These are phyloP conservation scores for Articulospora tetracladia DNA, from an alignment of 495 filamentous ascomycete genomes.

Conservation along the genomic window DNA sequence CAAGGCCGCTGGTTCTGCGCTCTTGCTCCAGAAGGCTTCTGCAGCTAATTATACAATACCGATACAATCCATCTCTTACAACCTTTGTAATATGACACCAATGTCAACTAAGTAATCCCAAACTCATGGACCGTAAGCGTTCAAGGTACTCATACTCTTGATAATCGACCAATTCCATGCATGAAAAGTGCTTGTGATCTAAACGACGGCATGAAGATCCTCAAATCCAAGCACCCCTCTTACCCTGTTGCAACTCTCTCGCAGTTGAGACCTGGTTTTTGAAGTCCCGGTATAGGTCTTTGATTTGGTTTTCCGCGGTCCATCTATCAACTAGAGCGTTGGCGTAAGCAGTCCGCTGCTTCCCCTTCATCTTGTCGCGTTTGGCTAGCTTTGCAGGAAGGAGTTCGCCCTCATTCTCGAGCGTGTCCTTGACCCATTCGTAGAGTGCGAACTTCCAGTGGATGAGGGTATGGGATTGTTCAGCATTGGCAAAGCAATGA, in stretches of 20 bases:
- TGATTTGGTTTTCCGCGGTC: constrained; percentile 50
- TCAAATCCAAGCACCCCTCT: constrained; percentile 13
- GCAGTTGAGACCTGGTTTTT: constrained; percentile 53
- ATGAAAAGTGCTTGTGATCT: too few species aligned
- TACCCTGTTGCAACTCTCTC: constrained; percentile 21
- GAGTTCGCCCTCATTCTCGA: constrained; percentile 46
- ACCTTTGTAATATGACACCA: too few species aligned
- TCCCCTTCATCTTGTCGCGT: constrained; percentile 48
- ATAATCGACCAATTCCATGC: too few species aligned
- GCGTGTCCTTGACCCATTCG: constrained; percentile 54
- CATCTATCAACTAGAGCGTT: constrained; percentile 55
- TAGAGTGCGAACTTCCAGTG: constrained; percentile 71
- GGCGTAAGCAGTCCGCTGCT: constrained; percentile 48
- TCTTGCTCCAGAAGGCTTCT: too few species aligned
- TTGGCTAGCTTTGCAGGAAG: constrained; percentile 48
- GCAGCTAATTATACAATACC: too few species aligned
- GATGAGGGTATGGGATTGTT: constrained; percentile 55
- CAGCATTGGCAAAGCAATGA: constrained; percentile 55
- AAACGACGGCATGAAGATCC: neutral
- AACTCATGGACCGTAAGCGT: too few species aligned
- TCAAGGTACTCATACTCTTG: too few species aligned
- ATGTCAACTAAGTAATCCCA: too few species aligned
- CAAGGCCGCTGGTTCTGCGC: too few species aligned
- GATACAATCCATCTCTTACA: too few species aligned
- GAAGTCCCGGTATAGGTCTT: constrained; percentile 55